Percentiles rank a stretch among this genome's conserved stretches.
Evolutionary conservation across 306 rosid genomes (phyloP).

Genomic region (Crataegus laevigata): DNA sequence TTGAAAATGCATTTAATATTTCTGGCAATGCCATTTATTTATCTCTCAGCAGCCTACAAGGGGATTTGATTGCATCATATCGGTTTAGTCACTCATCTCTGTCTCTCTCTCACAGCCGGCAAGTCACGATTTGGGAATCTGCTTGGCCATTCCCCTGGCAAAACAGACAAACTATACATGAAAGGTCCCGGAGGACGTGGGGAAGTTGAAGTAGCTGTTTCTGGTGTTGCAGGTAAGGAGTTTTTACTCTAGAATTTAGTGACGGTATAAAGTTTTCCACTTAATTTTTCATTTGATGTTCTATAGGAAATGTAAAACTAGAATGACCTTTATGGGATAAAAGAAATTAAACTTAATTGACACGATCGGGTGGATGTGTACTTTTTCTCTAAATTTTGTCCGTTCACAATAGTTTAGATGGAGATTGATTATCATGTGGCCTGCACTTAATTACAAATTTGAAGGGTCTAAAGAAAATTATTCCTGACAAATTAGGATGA

Average conservation of each 20-base stretch:
- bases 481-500: not conserved
- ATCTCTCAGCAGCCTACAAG: not conserved
- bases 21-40: not conserved
- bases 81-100: not conserved
- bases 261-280: not conserved
- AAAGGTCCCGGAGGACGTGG: conserved; percentile 99
- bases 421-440: not conserved
- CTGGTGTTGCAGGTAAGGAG: conserved; percentile 74
- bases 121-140: conserved; percentile 88
- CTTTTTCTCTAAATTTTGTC: not conserved
- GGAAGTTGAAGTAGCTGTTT: conserved; percentile 99
- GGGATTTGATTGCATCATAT: not conserved
- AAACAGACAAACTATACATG: conserved; percentile 90
- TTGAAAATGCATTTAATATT: not conserved
- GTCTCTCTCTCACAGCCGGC: conserved; percentile 45
- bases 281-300: not conserved
- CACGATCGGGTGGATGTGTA: not conserved
- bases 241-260: not conserved
- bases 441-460: not conserved
- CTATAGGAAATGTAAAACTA: not conserved
- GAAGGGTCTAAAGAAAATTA: not conserved
- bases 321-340: not conserved
- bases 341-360: not conserved
- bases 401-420: not conserved
- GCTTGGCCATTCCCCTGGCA: conserved; percentile 58